These are phyloP conservation scores for Eucalyptus tenuipes DNA, from an alignment of 345 rosid genomes.

Conservation along the genomic window DNA sequence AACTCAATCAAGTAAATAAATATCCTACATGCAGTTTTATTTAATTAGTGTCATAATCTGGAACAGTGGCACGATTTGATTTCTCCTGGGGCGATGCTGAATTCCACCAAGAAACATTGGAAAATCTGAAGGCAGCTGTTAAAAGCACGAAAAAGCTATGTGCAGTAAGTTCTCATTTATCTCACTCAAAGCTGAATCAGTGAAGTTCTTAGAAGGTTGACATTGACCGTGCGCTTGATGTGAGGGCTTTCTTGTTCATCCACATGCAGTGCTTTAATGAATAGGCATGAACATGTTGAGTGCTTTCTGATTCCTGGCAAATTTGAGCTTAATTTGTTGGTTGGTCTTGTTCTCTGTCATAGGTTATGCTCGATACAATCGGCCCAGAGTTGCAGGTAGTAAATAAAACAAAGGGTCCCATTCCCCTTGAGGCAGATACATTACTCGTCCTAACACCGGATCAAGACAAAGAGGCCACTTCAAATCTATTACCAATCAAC, in stretches of 20 bases:
- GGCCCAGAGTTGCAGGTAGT: constrained; percentile 64
- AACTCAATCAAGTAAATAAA: neutral
- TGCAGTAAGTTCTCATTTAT: constrained; percentile 27
- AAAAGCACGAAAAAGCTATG: constrained; percentile 56
- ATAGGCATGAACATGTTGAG: neutral
- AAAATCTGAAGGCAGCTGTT: constrained; percentile 42
- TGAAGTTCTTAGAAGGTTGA: neutral
- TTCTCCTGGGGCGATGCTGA: constrained; percentile 61
- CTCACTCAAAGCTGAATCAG: neutral
- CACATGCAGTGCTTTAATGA: neutral
- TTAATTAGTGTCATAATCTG: neutral
- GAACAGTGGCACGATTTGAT: constrained; percentile 55
- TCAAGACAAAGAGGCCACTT: constrained; percentile 45
- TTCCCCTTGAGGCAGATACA: constrained; percentile 34
- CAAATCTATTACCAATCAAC: constrained; percentile 51
- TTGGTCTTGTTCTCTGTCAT: neutral
- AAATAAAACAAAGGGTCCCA: constrained; percentile 33
- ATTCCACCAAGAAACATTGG: constrained; percentile 62
- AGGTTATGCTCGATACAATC: constrained; percentile 67
- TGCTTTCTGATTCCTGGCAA: neutral
- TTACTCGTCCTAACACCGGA: constrained; percentile 47
- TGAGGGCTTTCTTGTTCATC: neutral
- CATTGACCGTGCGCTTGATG: neutral
- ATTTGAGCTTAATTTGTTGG: neutral
- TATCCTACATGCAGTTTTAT: neutral